Evolutionary conservation across 1,284 basidiomycete genomes (phyloP), one percentile per base, ranked within the genome.

Genomic region (Cutaneotrichosporon spelunceum): DNA sequence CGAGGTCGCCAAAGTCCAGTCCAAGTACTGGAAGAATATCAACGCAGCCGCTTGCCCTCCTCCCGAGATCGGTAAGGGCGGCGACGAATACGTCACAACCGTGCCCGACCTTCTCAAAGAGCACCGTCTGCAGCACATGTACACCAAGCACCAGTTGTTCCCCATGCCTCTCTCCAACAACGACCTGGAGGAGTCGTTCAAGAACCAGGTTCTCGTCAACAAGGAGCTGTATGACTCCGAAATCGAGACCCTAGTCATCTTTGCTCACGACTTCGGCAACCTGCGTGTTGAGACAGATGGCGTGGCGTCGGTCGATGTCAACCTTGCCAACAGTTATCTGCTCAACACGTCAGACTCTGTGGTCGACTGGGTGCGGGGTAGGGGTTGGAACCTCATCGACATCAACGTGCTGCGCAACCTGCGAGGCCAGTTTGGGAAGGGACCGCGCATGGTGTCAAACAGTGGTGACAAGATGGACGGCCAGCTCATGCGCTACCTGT

Each of bases 221-320:
- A 69, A 73, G 63, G 69, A 68, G 6, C 67, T 78, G 7, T 78
- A 84, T 84, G 60, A 88, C 84, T 71, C 72, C 21, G 67, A 85
- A 34, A 88, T 86, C 0, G 72, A 68, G 19, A 66, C 67, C 1
- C 53, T 94, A 34, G 84, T 96, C 24, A 78, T 95, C 42, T 89
- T 95, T 69, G 86, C 89, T 10, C 93, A 96, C 78, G 93, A 96
- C 81, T 91, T 94, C 71, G 93, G 93, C 24, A 92, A 93, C 71
- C 81, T 96, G 55, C 86, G 89, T 16, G 84, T 88, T 10, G 90
- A 94, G 73, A 80, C 91, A 13, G 85, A 88, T 56, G 87, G 87
- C 21, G 85, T 84, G 9, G 78, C 84, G n/a, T 85, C 83, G 47
- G 89, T 88, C 63, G 85, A 94, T 70, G 81, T 91, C 23, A 82